Conservation (phyloP, 2,329 filamentous ascomycete species). For the Fusarium abutilonis region DNA sequence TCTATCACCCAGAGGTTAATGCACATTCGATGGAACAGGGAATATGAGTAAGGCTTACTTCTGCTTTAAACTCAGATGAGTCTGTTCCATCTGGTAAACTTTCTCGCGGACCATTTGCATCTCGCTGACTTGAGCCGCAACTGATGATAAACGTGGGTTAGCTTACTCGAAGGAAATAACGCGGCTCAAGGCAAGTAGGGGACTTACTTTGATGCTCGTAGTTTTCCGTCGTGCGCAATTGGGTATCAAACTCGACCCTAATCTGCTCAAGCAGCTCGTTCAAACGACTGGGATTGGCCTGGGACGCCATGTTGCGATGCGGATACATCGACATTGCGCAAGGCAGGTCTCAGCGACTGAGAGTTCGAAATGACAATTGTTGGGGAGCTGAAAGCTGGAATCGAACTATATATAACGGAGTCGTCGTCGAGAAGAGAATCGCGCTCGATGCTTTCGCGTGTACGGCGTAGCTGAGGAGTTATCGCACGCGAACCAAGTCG, state of each 20-base stretch:
- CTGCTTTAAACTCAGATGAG: conserved; percentile 86
- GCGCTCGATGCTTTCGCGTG: conserved; percentile 16
- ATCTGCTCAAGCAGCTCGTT: conserved; percentile 93
- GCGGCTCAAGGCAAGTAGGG: conserved; percentile 17
- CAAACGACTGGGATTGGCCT: conserved; percentile 70
- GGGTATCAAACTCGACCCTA: conserved; percentile 88
- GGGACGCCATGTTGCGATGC: conserved; percentile 84
- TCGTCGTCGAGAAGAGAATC: conserved; percentile 9
- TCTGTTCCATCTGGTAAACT: conserved; percentile 91
- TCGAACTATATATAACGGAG: conserved; percentile 1
- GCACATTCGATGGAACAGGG: background rate
- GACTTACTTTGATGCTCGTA: conserved; percentile 94
- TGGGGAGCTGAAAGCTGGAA: conserved; percentile 14
- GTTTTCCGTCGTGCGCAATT: conserved; percentile 81
- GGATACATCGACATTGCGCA: conserved; percentile 81
- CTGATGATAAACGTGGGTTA: conserved; percentile 59
- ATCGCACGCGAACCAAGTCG: conserved; percentile 31
- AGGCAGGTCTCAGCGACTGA: conserved; percentile 32
- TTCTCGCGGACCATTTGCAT: conserved; percentile 95
- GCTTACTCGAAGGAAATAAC: conserved; percentile 24
- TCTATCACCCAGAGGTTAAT: conserved; percentile 58
- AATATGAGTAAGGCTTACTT: conserved; percentile 70
- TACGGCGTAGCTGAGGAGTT: conserved; percentile 23
- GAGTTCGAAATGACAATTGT: conserved; percentile 26
- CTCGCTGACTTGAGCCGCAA: conserved; percentile 90